Evolutionary conservation across 306 rosid species (phyloP).

Genomic region (Lupinus albus): DNA sequence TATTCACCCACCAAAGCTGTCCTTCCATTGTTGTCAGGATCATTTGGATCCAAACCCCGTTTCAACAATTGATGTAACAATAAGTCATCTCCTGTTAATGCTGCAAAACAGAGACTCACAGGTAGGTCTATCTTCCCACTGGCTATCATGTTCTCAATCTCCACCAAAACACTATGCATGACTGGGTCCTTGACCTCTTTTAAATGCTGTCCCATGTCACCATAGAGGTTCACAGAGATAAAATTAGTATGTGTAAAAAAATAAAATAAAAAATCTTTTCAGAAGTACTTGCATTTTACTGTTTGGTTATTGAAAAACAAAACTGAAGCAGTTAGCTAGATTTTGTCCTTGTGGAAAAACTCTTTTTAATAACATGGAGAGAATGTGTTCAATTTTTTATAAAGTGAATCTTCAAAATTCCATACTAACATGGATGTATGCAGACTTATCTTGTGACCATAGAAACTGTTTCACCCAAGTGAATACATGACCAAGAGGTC

Average conservation of each 20-base stretch:
- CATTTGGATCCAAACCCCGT: constrained; percentile 76
- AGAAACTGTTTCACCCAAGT: neutral
- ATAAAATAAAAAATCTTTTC: too few species aligned
- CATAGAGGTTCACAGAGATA: neutral
- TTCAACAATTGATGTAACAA: constrained; percentile 74
- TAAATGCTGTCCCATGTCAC: constrained; percentile 60
- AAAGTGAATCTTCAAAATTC: neutral
- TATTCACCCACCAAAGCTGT: constrained; percentile 73
- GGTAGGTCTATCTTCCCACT: constrained; percentile 86
- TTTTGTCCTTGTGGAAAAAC: too few species aligned
- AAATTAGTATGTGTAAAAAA: neutral
- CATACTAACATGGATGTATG: neutral
- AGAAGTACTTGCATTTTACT: neutral
- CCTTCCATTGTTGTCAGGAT: constrained; percentile 72
- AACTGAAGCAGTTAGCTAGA: neutral
- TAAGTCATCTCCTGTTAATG: constrained; percentile 79
- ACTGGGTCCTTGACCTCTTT: constrained; percentile 70
- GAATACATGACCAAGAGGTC: neutral
- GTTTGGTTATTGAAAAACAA: neutral
- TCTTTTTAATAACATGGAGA: too few species aligned
- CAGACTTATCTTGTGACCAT: neutral
- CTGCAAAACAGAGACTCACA: constrained; percentile 81
- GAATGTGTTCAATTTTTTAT: too few species aligned
- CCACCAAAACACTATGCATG: constrained; percentile 79
- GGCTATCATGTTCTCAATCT: constrained; percentile 86